A percentile compares a stretch with the other conserved stretches of the same genome.
Conservation (phyloP, 2,329 filamentous ascomycete genomes). For the Nemania sp. region DNA sequence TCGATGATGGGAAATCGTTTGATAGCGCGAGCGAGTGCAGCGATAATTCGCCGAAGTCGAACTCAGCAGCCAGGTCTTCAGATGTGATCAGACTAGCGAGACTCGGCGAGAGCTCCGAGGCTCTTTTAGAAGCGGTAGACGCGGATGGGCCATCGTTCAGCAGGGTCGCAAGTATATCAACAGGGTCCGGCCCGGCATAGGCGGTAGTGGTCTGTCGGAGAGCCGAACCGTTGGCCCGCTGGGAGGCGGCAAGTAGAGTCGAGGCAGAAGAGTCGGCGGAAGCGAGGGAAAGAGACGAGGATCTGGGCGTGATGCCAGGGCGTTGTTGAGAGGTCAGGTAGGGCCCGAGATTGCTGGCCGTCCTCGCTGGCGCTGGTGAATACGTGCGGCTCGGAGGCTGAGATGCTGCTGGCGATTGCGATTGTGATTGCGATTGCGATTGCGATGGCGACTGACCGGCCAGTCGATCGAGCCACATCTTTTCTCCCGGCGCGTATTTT, state of each 20-base stretch:
- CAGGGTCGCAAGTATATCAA: slow-evolving; percentile 66
- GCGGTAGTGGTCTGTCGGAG: slow-evolving; percentile 61
- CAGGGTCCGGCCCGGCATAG: slow-evolving; percentile 65
- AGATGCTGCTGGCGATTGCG: slow-evolving; percentile 58
- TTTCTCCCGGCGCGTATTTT: slow-evolving; percentile 29
- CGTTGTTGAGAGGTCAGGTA: slow-evolving; percentile 67
- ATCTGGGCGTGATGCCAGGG: slow-evolving; percentile 66
- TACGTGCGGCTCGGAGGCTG: slow-evolving; percentile 68
- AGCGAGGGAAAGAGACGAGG: slow-evolving; percentile 75
- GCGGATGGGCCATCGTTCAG: slow-evolving; percentile 36
- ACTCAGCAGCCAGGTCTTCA: slow-evolving; percentile 63
- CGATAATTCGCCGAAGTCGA: slow-evolving; percentile 79
- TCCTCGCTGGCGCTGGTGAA: slow-evolving; percentile 70
- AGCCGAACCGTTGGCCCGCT: slow-evolving; percentile 68
- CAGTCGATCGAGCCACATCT: slow-evolving; percentile 91
- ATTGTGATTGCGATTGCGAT: slow-evolving; percentile 58
- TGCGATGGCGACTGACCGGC: slow-evolving; percentile 70
- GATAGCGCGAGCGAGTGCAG: slow-evolving; percentile 69
- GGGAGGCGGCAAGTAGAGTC: slow-evolving; percentile 66
- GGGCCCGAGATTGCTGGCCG: slow-evolving; percentile 69
- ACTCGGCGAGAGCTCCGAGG: slow-evolving; percentile 9
- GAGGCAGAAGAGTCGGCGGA: slow-evolving; percentile 77
- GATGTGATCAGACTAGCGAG: slow-evolving; percentile 43
- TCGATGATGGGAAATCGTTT: slow-evolving; percentile 31
- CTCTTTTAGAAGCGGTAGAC: slow-evolving; percentile 9